Percentiles rank a stretch among this genome's conserved stretches.
Conservation (phyloP, 148 eudicot species). For the Salicornia ramosissima region DNA sequence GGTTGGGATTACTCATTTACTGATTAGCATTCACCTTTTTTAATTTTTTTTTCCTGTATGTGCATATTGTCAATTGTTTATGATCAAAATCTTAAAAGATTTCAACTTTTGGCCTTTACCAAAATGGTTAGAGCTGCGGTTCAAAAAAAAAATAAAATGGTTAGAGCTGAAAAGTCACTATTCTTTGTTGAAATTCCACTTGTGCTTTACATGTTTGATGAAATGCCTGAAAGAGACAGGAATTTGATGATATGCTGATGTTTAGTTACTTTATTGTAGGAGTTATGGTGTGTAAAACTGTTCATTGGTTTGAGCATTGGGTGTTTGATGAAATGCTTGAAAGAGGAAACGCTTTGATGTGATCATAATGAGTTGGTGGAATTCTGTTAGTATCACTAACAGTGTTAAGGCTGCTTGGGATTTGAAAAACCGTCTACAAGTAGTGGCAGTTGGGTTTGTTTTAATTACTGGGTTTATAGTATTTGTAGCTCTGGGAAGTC, state of each 20-base stretch:
- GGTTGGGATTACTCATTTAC: background rate
- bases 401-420: constrained; percentile 20
- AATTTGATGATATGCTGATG: background rate
- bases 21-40: background rate
- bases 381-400: constrained; percentile 20
- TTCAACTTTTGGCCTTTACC: background rate
- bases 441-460: constrained; percentile 26
- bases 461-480: constrained; percentile 24
- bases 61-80: background rate
- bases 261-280: background rate
- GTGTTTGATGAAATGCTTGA: constrained; percentile 23
- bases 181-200: background rate
- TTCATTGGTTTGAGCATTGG: background rate
- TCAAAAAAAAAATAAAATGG: background rate
- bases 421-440: constrained; percentile 21
- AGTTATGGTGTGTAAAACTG: background rate
- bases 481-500: constrained; percentile 20
- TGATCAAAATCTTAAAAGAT: background rate
- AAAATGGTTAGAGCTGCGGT: background rate
- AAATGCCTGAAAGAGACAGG: background rate
- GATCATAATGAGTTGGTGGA: constrained; percentile 24
- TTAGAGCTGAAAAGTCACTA: background rate
- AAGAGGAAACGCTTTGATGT: constrained; percentile 5
- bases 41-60: background rate
- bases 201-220: constrained; percentile 17